Conservation (phyloP, 768 basidiomycete genomes). For the Russula lepida region DNA sequence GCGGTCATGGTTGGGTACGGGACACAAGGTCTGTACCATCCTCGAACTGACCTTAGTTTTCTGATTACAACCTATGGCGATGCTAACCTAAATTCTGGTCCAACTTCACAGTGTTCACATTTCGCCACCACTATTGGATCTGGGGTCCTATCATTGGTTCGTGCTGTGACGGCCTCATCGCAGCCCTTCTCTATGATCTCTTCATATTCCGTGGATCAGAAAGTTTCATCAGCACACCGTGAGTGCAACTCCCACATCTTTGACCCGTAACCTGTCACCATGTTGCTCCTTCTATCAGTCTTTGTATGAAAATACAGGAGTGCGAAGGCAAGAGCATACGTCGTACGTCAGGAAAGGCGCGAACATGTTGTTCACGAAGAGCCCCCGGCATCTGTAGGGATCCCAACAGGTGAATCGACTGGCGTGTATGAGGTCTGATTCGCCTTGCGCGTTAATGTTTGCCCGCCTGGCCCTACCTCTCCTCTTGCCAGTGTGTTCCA, state of each 20-base stretch:
- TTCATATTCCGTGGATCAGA: conserved; percentile 51
- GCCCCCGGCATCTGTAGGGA: not conserved
- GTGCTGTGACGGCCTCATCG: conserved; percentile 49
- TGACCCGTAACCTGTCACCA: too few species aligned
- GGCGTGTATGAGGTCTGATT: not conserved
- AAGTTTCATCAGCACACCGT: conserved; percentile 48
- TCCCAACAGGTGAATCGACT: not conserved
- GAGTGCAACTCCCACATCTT: conserved; percentile 23
- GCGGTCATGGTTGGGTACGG: conserved; percentile 71
- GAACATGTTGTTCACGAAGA: not conserved
- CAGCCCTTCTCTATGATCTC: conserved; percentile 48
- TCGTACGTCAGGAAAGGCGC: not conserved
- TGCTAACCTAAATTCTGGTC: not conserved
- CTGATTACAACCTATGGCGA: not conserved
- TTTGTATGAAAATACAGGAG: not conserved
- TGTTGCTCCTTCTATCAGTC: not conserved
- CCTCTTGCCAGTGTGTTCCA: not conserved
- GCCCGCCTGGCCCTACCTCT: not conserved
- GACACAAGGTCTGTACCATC: conserved; percentile 29
- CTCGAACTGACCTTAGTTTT: not conserved
- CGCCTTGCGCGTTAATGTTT: not conserved
- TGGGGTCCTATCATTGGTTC: conserved; percentile 59
- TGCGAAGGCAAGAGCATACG: not conserved
- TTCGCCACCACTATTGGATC: conserved; percentile 58
- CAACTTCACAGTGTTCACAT: conserved; percentile 32